phyloP scores from a whole-genome alignment of 140 eudicot species.

The Bidens hawaiensis region DNA sequence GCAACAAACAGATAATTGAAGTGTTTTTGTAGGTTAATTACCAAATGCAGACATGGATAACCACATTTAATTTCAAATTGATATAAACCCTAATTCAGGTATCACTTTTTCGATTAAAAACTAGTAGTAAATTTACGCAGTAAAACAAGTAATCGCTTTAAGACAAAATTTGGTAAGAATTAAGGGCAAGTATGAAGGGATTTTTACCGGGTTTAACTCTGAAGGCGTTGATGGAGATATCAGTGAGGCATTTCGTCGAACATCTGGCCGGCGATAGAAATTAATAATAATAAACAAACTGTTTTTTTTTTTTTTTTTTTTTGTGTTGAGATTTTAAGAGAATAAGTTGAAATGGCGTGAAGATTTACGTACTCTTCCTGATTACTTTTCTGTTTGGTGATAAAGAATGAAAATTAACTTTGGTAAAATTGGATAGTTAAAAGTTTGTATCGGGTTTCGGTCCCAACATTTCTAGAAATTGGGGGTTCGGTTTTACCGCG shows the following conservation, averaged over 20 bases:
- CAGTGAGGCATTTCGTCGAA: constrained; percentile 27
- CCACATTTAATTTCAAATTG: not conserved
- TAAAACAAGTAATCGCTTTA: not conserved
- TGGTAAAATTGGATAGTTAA: no score
- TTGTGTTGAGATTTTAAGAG: not conserved
- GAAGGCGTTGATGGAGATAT: no score
- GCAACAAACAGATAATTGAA: no score
- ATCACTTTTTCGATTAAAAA: not conserved
- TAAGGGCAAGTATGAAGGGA: not conserved
- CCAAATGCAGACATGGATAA: no score
- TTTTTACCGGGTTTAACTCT: constrained; percentile 4
- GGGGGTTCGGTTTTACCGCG: no score
- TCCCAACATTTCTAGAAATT: no score
- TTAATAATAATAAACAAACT: not conserved
- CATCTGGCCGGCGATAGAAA: constrained; percentile 28
- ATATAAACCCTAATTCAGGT: not conserved
- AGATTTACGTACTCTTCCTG: no score
- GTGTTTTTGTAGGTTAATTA: no score
- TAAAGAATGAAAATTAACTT: no score
- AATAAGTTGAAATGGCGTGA: not conserved
- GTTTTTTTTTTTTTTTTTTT: no score
- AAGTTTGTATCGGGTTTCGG: no score
- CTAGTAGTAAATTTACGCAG: not conserved
- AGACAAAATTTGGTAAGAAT: not conserved
- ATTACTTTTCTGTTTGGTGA: no score